phyloP scores from a whole-genome alignment of 345 rosid species.

The Rhodamnia rubescens region DNA sequence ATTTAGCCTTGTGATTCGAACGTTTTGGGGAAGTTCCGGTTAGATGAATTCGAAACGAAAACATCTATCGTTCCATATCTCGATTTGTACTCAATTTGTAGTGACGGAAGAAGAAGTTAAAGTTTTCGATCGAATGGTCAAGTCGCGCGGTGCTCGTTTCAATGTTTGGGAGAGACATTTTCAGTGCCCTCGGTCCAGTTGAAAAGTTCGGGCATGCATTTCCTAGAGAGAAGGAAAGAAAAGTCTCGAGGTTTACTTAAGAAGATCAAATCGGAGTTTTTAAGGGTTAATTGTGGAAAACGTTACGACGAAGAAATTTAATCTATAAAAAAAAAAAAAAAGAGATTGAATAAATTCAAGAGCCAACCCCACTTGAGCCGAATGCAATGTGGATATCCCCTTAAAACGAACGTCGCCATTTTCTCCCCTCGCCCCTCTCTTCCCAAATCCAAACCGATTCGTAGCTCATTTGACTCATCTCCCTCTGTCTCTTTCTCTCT shows the following conservation, averaged over 20 bases:
- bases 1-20: neutral
- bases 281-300: neutral
- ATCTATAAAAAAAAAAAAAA: neutral
- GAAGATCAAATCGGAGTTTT: neutral
- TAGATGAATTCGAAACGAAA: neutral
- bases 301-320: neutral
- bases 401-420: neutral
- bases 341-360: neutral
- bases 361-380: neutral
- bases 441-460: neutral
- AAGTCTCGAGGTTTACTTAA: no score
- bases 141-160: neutral
- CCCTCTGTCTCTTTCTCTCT: neutral
- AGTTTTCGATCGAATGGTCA: neutral
- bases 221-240: no score
- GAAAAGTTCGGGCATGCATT: neutral
- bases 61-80: fast-evolving
- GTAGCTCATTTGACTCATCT: neutral
- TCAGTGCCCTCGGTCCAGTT: neutral
- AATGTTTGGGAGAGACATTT: no score
- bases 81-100: fast-evolving
- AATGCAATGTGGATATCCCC: neutral
- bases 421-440: neutral
- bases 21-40: neutral
- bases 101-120: neutral